Evolutionary conservation across 805 yeast genomes (phyloP), one percentile per base, ranked within the genome.

Genomic region (Isabelozyma heimii): DNA sequence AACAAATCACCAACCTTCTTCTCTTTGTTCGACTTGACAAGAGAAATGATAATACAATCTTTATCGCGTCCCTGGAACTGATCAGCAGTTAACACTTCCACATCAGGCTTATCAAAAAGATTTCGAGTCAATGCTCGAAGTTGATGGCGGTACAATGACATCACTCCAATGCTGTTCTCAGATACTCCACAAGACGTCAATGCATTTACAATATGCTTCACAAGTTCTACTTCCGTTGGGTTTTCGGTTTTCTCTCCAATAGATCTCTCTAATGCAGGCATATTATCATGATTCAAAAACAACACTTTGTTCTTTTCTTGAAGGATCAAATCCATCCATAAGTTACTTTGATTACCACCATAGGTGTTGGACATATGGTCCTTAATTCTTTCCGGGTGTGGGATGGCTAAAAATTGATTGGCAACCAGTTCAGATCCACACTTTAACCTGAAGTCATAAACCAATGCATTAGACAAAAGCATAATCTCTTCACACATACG

Each of bases 61-160:
- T 92, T 94, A 66, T 94, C 99, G 48, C 97, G 77, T 0, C 99
- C 99, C 68, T 94, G 99, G 59, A 87, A 92, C 60, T 87, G 89
- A 66, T 94, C 99, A 0, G 97, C 98, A 0, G 99, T 94, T 48
- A 92, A 72, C 30, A 89, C 77, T 56, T 94, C 98, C 28, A 94
- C 67, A 0, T 73, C 79, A 8, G 70, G 62, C 53, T 62, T 39
- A 50, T 57, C 51, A 63, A 63, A 40, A 38, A 72, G 58, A 5
- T 48, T 39, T 35, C 62, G 58, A 26, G 49, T 57, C 30, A 91
- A 66, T 8, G 70, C 51, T 33, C 66, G 56, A 37, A 73, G 54
- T 62, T 94, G 99, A 0, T 91, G 89, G 37, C 95, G 74, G 65
- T 94, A 92, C 46, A 90, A 81, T 0, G 98, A 85, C 84, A 94